A percentile compares a stretch with the other conserved stretches of the same genome.
Evolutionary conservation across 371 early-diverging fungal species (phyloP).

Genomic region (Haplosporangium sp.): DNA sequence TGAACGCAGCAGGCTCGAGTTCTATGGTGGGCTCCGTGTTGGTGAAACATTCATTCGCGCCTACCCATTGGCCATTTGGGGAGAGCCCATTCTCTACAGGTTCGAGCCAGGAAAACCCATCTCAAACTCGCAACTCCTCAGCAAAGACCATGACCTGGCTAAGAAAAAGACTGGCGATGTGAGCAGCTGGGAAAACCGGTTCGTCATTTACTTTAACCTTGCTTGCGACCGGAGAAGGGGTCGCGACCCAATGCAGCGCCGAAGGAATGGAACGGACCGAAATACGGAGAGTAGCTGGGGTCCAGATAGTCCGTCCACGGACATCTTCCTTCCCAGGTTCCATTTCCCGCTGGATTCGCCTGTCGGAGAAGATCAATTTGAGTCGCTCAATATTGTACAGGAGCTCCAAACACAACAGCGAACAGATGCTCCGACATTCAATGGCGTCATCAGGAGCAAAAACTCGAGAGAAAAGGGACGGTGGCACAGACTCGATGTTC

Average conservation of each 20-base stretch:
- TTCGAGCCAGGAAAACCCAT: conserved; percentile 45
- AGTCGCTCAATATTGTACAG: conserved; percentile 22
- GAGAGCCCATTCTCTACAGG: conserved; percentile 37
- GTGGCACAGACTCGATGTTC: conserved; percentile 47
- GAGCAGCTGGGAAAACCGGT: conserved; percentile 41
- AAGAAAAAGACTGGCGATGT: conserved; percentile 39
- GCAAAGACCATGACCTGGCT: conserved; percentile 1
- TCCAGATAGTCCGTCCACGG: conserved; percentile 24
- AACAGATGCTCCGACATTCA: background rate
- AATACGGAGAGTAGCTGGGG: background rate
- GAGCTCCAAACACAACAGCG: conserved; percentile 12
- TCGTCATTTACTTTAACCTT: conserved; percentile 20
- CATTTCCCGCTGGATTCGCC: conserved; percentile 48
- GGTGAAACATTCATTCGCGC: conserved; percentile 47
- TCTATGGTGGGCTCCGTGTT: conserved; percentile 41
- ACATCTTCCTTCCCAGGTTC: conserved; percentile 45
- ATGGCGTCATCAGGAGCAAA: background rate
- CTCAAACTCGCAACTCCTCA: conserved; percentile 13
- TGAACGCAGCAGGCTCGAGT: conserved; percentile 39
- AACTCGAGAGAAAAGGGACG: conserved; percentile 29
- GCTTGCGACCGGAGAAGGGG: conserved; percentile 24
- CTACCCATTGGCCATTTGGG: conserved; percentile 47
- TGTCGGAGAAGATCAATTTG: conserved; percentile 37
- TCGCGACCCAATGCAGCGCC: conserved; percentile 3
- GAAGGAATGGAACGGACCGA: background rate